Conservation (phyloP, 1,284 basidiomycete species). For the Hypsizygus ulmarius region DNA sequence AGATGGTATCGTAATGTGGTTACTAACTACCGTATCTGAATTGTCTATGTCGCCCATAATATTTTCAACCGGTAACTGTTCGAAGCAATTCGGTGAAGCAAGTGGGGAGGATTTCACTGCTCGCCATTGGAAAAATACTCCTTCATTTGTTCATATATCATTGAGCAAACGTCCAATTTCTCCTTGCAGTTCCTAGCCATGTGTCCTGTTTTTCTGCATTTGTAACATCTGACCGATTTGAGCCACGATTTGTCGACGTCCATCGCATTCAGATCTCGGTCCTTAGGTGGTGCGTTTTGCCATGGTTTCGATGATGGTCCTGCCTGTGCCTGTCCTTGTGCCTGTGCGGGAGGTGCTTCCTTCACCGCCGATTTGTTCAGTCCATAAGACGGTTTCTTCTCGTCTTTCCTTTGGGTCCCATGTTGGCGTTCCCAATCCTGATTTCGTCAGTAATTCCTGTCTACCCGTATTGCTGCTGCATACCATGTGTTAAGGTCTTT, state of each 20-base stretch:
- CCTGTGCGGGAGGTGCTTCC: too few species aligned
- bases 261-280: constrained; percentile 2
- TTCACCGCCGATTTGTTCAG: too few species aligned
- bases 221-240: too few species aligned
- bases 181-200: background rate
- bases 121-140: background rate
- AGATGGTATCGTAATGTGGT: background rate
- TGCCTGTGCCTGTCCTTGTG: background rate
- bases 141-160: background rate
- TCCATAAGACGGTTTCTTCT: too few species aligned
- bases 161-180: background rate
- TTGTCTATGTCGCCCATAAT: background rate
- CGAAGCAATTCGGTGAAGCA: background rate
- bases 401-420: too few species aligned
- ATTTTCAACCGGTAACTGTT: background rate
- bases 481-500: too few species aligned
- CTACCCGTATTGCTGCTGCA: too few species aligned
- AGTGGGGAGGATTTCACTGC: background rate
- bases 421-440: too few species aligned
- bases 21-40: background rate
- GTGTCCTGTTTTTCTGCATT: background rate
- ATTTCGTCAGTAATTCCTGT: too few species aligned
- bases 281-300: background rate
- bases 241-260: background rate
- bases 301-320: background rate